Evolutionary conservation across 345 rosid species (phyloP).

Genomic region (Aethionema arabicum): DNA sequence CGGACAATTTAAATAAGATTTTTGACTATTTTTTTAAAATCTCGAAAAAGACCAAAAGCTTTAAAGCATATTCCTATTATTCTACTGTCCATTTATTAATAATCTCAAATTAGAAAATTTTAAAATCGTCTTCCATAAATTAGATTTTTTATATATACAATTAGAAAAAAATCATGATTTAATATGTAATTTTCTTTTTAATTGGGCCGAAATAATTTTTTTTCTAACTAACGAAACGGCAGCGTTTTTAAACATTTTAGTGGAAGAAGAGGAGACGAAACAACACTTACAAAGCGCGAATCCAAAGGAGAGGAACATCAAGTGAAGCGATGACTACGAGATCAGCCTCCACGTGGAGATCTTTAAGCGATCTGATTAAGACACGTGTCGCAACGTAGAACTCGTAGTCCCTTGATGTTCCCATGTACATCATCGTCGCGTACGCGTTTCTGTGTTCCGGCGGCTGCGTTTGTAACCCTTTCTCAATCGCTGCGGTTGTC

Average conservation of each 20-base stretch:
- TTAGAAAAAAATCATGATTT: neutral
- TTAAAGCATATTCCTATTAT: slow-evolving; percentile 15
- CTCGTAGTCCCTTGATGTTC: slow-evolving; percentile 97
- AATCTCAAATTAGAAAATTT: neutral
- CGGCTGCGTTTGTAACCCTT: slow-evolving; percentile 30
- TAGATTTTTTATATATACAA: neutral
- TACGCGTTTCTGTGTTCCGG: slow-evolving; percentile 69
- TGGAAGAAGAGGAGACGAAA: neutral
- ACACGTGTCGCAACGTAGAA: slow-evolving; percentile 93
- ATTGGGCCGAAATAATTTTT: no score
- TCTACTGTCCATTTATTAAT: slow-evolving; percentile 3
- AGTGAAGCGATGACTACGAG: slow-evolving; percentile 90
- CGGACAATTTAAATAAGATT: neutral
- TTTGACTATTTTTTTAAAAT: neutral
- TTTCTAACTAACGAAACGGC: neutral
- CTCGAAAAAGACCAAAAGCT: neutral
- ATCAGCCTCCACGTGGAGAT: slow-evolving; percentile 76
- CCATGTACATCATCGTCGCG: slow-evolving; percentile 99
- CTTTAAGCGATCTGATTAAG: slow-evolving; percentile 73
- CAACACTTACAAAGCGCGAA: slow-evolving; percentile 63
- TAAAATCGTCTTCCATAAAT: neutral
- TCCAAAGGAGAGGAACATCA: slow-evolving; percentile 90
- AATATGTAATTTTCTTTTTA: no score
- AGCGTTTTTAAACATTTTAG: slow-evolving; percentile 4
- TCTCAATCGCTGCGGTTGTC: slow-evolving; percentile 8